Evolutionary conservation across 768 basidiomycete species (phyloP).

Genomic region (Leucogyrophana mollusca): DNA sequence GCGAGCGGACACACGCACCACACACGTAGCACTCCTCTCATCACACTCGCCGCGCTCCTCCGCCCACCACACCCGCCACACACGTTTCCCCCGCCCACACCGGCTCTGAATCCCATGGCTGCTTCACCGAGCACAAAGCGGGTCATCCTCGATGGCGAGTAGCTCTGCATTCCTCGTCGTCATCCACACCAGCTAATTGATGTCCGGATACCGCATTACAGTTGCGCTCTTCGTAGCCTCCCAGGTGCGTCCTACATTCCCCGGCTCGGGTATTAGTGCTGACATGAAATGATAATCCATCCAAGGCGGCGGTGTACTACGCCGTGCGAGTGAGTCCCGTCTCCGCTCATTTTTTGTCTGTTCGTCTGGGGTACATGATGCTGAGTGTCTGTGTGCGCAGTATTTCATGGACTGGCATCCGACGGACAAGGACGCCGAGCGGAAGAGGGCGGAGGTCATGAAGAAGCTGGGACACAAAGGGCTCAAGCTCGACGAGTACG

Average conservation of each 20-base stretch:
- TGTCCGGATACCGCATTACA: no score
- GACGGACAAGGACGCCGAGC: slow-evolving; percentile 59
- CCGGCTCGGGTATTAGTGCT: neutral
- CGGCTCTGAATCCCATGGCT: slow-evolving; percentile 11
- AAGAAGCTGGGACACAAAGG: slow-evolving; percentile 69
- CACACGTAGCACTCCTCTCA: no score
- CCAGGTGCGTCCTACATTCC: slow-evolving; percentile 39
- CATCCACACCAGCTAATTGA: slow-evolving; percentile 10
- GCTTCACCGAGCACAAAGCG: slow-evolving; percentile 38
- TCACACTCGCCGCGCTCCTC: no score
- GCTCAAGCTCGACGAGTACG: slow-evolving; percentile 87
- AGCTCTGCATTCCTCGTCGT: neutral
- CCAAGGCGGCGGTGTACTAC: slow-evolving; percentile 77
- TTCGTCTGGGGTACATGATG: neutral
- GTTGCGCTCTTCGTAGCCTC: slow-evolving; percentile 51
- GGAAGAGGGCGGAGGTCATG: slow-evolving; percentile 69
- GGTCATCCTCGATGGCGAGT: slow-evolving; percentile 44
- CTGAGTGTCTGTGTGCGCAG: slow-evolving; percentile 31
- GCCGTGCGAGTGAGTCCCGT: slow-evolving; percentile 57
- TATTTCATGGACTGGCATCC: slow-evolving; percentile 60
- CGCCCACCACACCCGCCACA: no score
- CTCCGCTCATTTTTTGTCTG: neutral
- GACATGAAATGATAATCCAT: neutral
- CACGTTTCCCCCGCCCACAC: no score
- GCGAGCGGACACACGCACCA: no score